Evolutionary conservation across 306 rosid genomes (phyloP).

Genomic region (Casuarina glauca): DNA sequence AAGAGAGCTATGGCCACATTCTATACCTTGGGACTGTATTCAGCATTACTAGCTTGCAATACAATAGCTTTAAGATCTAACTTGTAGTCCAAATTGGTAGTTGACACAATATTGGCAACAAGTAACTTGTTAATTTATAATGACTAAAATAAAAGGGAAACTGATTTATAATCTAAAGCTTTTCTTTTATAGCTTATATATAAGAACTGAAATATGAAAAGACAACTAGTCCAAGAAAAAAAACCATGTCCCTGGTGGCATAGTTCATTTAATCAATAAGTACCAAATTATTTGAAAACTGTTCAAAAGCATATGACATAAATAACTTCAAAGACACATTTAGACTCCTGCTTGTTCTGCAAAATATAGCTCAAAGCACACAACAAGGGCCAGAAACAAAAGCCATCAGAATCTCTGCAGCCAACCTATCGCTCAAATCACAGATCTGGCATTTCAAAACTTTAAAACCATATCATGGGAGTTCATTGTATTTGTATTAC

Average conservation of each 20-base stretch:
- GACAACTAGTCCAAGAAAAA: neutral
- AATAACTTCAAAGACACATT: neutral
- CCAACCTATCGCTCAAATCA: neutral
- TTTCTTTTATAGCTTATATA: neutral
- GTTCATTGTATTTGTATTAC: too few relatives aligned
- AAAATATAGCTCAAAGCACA: neutral
- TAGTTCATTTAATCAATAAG: neutral
- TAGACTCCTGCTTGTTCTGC: neutral
- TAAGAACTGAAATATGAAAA: neutral
- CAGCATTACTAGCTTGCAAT: constrained; percentile 90
- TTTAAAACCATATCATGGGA: neutral
- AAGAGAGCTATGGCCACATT: neutral
- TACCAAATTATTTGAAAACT: neutral
- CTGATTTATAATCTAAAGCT: neutral
- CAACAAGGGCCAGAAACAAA: neutral
- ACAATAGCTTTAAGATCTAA: constrained; percentile 92
- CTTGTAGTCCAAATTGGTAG: constrained; percentile 89
- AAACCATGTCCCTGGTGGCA: neutral
- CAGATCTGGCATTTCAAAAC: neutral
- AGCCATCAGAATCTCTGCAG: neutral
- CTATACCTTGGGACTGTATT: constrained; percentile 94
- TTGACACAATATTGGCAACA: constrained; percentile 73
- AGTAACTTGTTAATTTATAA: neutral
- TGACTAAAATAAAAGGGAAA: constrained; percentile 12
- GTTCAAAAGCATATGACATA: neutral